Evolutionary conservation across 306 rosid genomes (phyloP).

Genomic region (Cicer pinnatifidum): DNA sequence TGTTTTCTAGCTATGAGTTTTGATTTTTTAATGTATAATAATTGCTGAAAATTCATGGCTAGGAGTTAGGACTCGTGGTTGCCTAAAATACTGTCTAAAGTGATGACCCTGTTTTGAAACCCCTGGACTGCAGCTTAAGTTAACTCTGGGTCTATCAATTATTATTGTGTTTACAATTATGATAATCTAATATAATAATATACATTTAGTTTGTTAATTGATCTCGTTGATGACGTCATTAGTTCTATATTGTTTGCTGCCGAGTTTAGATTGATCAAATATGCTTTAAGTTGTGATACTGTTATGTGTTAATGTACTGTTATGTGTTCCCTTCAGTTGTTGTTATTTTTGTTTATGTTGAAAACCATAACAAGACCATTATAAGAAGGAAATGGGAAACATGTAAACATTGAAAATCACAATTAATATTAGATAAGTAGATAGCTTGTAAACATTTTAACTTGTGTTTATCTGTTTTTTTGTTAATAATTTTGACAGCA

Average conservation of each 20-base stretch:
- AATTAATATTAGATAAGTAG: no score
- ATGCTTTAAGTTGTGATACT: background rate
- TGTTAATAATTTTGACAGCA: background rate
- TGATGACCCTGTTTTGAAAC: background rate
- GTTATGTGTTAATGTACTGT: no score
- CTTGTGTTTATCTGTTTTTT: slow-evolving; percentile 10
- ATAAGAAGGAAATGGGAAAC: no score
- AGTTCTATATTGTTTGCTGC: slow-evolving; percentile 1
- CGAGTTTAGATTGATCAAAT: background rate
- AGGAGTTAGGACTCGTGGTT: background rate
- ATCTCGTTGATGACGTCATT: background rate
- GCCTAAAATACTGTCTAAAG: background rate
- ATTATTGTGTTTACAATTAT: slow-evolving; percentile 12
- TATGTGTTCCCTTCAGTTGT: no score
- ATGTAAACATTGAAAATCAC: no score
- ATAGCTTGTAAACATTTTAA: no score
- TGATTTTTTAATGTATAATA: background rate
- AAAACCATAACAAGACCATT: no score
- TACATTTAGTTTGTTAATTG: slow-evolving; percentile 10
- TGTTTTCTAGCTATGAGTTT: background rate
- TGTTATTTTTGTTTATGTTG: no score
- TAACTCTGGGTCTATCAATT: background rate
- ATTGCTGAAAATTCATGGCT: background rate
- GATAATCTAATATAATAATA: background rate
- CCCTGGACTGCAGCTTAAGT: background rate